Conservation (phyloP, 495 filamentous ascomycete genomes). For the Monascus purpureus region DNA sequence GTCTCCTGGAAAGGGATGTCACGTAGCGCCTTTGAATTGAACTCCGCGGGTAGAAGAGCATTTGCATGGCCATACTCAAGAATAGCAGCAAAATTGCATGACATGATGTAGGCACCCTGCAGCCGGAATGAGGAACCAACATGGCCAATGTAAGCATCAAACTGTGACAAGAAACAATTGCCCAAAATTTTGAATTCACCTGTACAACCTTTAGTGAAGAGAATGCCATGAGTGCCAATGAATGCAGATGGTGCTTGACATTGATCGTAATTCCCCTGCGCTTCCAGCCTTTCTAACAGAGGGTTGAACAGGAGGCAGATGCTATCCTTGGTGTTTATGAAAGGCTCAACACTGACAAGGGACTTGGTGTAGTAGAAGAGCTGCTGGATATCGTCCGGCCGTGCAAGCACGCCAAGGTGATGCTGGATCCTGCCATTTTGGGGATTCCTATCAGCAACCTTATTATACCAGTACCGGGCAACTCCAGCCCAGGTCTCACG, state of each 20-base stretch:
- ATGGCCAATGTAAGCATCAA: conserved; percentile 47
- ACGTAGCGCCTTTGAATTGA: conserved; percentile 19
- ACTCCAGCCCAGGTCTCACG: conserved; percentile 69
- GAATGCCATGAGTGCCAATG: conserved; percentile 48
- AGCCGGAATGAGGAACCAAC: conserved; percentile 48
- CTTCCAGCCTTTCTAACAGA: conserved; percentile 28
- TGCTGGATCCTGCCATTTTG: conserved; percentile 66
- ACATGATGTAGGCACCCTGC: conserved; percentile 39
- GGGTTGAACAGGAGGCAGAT: conserved; percentile 60
- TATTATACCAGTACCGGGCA: conserved; percentile 67
- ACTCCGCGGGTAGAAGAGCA: conserved; percentile 23
- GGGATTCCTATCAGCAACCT: conserved; percentile 58
- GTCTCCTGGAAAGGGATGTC: conserved; percentile 18
- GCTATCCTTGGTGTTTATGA: conserved; percentile 49
- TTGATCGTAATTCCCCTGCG: conserved; percentile 7
- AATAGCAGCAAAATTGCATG: conserved; percentile 39
- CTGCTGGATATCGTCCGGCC: conserved; percentile 60
- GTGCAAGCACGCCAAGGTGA: conserved; percentile 68
- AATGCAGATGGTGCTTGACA: conserved; percentile 33
- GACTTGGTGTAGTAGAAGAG: conserved; percentile 57
- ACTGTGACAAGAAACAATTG: conserved; percentile 31
- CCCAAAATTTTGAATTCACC: conserved; percentile 33
- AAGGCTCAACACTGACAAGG: conserved; percentile 35
- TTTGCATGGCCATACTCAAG: conserved; percentile 49
- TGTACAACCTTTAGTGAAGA: conserved; percentile 43